Evolutionary conservation across 1,284 basidiomycete genomes (phyloP), one percentile per base, ranked within the genome.

Genomic region (Microbotryum silenes-acaulis): DNA sequence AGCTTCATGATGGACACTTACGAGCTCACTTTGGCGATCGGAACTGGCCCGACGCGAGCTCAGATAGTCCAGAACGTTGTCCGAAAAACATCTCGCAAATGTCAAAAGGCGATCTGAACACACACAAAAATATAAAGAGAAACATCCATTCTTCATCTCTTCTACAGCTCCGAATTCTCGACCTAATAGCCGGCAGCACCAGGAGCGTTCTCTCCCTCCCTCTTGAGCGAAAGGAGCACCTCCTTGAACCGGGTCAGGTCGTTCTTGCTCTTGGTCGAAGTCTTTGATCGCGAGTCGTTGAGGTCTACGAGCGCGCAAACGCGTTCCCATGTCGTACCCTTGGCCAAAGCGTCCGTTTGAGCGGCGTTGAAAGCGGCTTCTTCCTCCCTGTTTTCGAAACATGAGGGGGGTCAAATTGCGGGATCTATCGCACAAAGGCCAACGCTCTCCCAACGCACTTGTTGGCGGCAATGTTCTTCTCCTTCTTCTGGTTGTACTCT

Each of bases 271-370:
- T 91, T 84, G 23, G 92, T 87, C 71, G 92, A 83, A 1, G 93
- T 97, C 81, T 97, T 99, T 79, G 87, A 90, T 78, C 81, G 91
- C 61, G 91, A 96, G 77, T 97, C 97, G 76, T 97, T 85, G 50
- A 98, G 81, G 67, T 93, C 91, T 62, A 97, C 78, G 58, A 88
- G 77, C 54, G 87, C 86, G 73, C 86, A 87, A 73, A 98, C 93
- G 31, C 94, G 86, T 70, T 91, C 85, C 96, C 96, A 98, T 7
- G 93, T 93, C 23, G 94, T 97, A 44, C 94, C 96, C 63, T 85
- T 81, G 0, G 90, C 87, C 59, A 98, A 82, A 25, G 86, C 84
- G 57, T 86, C 85, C 27, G 84, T 83, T 62, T 92, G 80, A 51
- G 81, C 78, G 33, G 85, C 81, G 49, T 91, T 74, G 79, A 89